Evolutionary conservation across 768 basidiomycete species (phyloP).

Genomic region (Fomitopsis serialis): DNA sequence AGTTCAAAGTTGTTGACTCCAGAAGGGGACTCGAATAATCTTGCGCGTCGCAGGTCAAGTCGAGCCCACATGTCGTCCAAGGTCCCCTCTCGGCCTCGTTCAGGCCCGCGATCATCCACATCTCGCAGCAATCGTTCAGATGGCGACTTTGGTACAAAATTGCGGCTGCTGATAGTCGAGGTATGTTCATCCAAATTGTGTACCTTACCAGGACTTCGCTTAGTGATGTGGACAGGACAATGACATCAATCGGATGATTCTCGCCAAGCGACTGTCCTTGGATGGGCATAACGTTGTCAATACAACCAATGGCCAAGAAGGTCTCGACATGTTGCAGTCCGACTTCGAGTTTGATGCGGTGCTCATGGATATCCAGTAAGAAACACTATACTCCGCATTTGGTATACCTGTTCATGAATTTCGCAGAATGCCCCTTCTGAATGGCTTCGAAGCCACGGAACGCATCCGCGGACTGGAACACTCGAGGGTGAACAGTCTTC

Average conservation of each 20-base stretch:
- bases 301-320: conserved; percentile 74
- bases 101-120: not conserved
- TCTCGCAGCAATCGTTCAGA: not conserved
- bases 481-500: conserved; percentile 10
- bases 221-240: conserved; percentile 46
- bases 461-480: conserved; percentile 62
- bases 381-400: conserved; percentile 1
- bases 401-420: not conserved
- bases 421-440: conserved; percentile 71
- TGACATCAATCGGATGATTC: conserved; percentile 64
- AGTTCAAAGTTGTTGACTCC: not conserved
- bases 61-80: not conserved
- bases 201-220: not conserved
- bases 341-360: conserved; percentile 67
- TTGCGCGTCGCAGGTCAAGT: not conserved
- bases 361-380: conserved; percentile 82
- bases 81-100: not conserved
- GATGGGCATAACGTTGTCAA: conserved; percentile 63
- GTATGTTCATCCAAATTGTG: conserved; percentile 27
- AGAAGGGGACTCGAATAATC: not conserved
- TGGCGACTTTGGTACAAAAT: not conserved
- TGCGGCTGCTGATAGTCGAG: conserved; percentile 62
- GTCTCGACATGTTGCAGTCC: conserved; percentile 48
- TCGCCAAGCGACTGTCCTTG: conserved; percentile 59
- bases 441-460: conserved; percentile 65